Evolutionary conservation across 176 grass and related monocot genomes (phyloP), one percentile per base, ranked within the genome.

Genomic region (Avena atlantica): DNA sequence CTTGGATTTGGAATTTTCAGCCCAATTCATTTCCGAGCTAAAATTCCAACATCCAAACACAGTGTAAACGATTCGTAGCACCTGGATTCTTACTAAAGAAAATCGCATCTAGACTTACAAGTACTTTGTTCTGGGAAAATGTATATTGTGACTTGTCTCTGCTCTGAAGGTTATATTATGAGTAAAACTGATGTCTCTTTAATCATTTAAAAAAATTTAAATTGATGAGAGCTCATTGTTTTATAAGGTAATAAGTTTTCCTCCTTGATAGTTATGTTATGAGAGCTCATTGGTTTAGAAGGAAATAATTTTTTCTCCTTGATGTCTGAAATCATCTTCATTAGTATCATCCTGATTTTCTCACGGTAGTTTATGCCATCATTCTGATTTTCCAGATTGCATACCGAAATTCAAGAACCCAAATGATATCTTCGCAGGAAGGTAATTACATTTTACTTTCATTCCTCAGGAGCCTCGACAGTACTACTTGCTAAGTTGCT

Each of bases 371-470:
- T 89, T n/a, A 67, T 62, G 12, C 64, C 1, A 23, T 71, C 5
- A 34, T 67, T 76, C 12, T 61, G 60, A 23, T 58, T 84, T 86
- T 87, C 36, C 83, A 96, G 92, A 89, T 73, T 81, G 94, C 89
- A 87, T 84, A 36, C 81, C 90, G 72, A 90, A 94, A 85, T 83
- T 92, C 76, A 88, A 81, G 55, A 34, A 34, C 31, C 31, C 31
- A 34, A 34, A 87, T 81, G 94, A 96, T 82, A 91, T 94, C 87
- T 94, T 96, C 70, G 88, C 92, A 57, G 96, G 92, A 89, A 98
- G 92, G 93, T 96, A 80, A 57, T 40, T 75, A 63, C 57, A 36
- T 77, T 49, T 83, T 65, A 37, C 49, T 64, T 73, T 13, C 27
- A 50, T 87, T 31, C 55, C 11, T 78, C 31, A 23, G 60, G 50